These are phyloP conservation scores for Ceratobasidium papillatum DNA, from an alignment of 1,284 basidiomycete genomes.

Conservation along the genomic window DNA sequence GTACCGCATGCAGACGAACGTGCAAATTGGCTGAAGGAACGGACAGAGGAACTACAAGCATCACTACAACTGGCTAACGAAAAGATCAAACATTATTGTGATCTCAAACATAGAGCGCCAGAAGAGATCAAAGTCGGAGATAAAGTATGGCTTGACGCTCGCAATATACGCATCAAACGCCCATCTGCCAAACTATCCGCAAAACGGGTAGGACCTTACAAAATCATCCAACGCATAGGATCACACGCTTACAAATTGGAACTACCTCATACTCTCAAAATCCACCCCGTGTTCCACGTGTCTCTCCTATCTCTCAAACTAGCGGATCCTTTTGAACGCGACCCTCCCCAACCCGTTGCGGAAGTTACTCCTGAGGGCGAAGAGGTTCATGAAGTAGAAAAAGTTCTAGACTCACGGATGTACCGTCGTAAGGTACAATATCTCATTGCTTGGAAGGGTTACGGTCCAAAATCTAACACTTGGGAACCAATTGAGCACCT, in stretches of 20 bases:
- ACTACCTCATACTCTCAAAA: too few species aligned
- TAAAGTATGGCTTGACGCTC: too few species aligned
- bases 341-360: conserved; percentile 6
- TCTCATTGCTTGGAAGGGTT: conserved; percentile 8
- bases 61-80: conserved; percentile 13
- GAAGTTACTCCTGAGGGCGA: conserved; percentile 42
- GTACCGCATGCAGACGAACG: neutral
- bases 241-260: too few species aligned
- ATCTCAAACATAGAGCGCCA: neutral
- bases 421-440: neutral
- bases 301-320: too few species aligned
- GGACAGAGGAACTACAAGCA: conserved; percentile 4
- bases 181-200: conserved; percentile 47
- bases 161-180: too few species aligned
- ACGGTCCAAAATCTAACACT: neutral
- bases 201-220: conserved; percentile 46
- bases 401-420: conserved; percentile 39
- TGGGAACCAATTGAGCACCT: too few species aligned
- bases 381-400: conserved; percentile 46
- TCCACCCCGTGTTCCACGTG: too few species aligned
- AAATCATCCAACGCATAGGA: conserved; percentile 20
- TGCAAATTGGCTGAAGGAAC: neutral
- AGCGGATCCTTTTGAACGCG: neutral
- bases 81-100: neutral
- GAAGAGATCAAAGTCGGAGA: conserved; percentile 37